These are phyloP conservation scores for Elsinoe perseae DNA, from an alignment of 2,329 filamentous ascomycete genomes.

Conservation along the genomic window DNA sequence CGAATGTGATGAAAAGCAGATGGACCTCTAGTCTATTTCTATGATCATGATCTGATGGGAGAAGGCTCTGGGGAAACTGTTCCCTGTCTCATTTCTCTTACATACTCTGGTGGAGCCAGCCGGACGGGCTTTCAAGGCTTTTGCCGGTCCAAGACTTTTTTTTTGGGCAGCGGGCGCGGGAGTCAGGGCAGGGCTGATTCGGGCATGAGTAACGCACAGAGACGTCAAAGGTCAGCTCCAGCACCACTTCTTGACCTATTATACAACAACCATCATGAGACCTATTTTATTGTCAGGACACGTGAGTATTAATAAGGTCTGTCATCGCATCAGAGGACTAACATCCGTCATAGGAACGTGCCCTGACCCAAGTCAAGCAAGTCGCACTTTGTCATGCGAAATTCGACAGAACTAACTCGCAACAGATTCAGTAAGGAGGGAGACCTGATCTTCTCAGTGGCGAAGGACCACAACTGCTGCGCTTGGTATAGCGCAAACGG, in stretches of 20 bases:
- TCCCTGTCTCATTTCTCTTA: conserved; percentile 15
- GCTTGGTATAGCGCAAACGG: conserved; percentile 97
- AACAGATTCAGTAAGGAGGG: conserved; percentile 82
- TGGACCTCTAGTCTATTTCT: conserved; percentile 8
- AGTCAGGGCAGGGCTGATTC: background rate
- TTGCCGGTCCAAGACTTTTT: conserved; percentile 5
- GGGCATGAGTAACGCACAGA: conserved; percentile 2
- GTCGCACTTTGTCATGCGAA: conserved; percentile 25
- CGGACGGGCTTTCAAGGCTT: conserved; percentile 5
- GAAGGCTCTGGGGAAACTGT: conserved; percentile 7
- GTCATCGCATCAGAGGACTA: conserved; percentile 14
- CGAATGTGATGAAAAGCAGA: background rate
- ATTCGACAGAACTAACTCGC: conserved; percentile 19
- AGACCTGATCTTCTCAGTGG: conserved; percentile 90
- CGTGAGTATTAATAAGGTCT: conserved; percentile 42
- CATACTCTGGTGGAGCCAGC: conserved; percentile 8
- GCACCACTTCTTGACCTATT: background rate
- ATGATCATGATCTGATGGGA: background rate
- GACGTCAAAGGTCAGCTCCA: conserved; percentile 12
- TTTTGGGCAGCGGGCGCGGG: background rate
- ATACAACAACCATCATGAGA: conserved; percentile 60
- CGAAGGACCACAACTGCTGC: conserved; percentile 95
- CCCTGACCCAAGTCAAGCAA: conserved; percentile 87
- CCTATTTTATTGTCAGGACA: conserved; percentile 94
- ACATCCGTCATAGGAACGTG: conserved; percentile 59